phyloP scores from a whole-genome alignment of 2,329 filamentous ascomycete genomes.

The Drechslerella coelobrocha region DNA sequence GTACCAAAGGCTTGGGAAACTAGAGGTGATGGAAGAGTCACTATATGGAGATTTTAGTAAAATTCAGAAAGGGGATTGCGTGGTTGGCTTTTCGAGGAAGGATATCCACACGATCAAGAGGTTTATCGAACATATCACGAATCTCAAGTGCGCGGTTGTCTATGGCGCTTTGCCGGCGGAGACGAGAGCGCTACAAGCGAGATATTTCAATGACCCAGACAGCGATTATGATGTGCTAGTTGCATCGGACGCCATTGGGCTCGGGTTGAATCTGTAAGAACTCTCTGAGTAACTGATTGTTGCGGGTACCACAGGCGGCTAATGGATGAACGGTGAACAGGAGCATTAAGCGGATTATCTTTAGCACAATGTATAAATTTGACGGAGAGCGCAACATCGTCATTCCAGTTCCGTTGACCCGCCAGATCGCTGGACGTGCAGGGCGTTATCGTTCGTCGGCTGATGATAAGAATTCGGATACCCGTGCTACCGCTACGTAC shows the following conservation, averaged over 20 bases:
- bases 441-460: constrained; percentile 80
- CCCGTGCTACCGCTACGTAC: too few relatives aligned
- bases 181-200: constrained; percentile 87
- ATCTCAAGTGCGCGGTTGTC: constrained; percentile 84
- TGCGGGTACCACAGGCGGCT: not conserved
- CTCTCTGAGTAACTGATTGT: constrained; percentile 21
- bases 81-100: constrained; percentile 85
- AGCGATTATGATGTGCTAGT: constrained; percentile 96
- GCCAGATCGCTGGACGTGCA: constrained; percentile 92
- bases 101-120: constrained; percentile 80
- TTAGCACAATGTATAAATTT: constrained; percentile 78
- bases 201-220: constrained; percentile 90
- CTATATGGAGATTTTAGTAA: constrained; percentile 69
- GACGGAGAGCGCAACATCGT: constrained; percentile 67
- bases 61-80: constrained; percentile 85
- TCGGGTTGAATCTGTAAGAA: constrained; percentile 87
- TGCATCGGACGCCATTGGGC: constrained; percentile 94
- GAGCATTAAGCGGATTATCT: constrained; percentile 85
- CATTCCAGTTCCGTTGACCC: constrained; percentile 78
- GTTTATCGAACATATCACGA: constrained; percentile 76
- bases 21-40: constrained; percentile 71
- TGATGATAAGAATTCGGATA: constrained; percentile 44
- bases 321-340: constrained; percentile 56
- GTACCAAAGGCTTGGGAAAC: constrained; percentile 81
- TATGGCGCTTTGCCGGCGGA: constrained; percentile 93